Percentiles rank a stretch among this genome's conserved stretches.
Conservation (phyloP, 2,329 filamentous ascomycete species). For the Diaporthe sp. region DNA sequence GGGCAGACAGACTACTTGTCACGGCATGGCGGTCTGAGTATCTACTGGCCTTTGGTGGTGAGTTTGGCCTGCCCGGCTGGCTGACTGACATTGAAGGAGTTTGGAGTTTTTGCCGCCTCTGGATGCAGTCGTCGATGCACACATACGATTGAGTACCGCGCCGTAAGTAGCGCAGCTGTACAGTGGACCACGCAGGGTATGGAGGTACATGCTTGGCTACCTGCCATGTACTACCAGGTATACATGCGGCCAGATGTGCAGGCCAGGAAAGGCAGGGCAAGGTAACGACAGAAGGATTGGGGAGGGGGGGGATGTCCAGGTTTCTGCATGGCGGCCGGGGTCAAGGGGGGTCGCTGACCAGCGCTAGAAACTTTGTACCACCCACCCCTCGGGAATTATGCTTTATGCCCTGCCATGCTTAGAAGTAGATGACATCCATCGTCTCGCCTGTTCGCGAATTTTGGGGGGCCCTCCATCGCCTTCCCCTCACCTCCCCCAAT, state of each 20-base stretch:
- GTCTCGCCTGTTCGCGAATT: too few species aligned
- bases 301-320: background rate
- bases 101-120: background rate
- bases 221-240: background rate
- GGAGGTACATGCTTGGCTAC: background rate
- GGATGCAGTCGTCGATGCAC: background rate
- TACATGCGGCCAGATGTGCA: slow-evolving; percentile 1
- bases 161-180: background rate
- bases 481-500: too few species aligned
- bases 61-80: background rate
- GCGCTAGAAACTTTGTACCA: slow-evolving; percentile 41
- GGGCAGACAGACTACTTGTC: background rate
- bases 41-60: background rate
- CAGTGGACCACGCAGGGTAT: background rate
- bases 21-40: background rate
- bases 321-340: slow-evolving; percentile 33
- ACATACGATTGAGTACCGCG: background rate
- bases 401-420: slow-evolving; percentile 11
- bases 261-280: too few species aligned
- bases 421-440: background rate
- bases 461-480: too few species aligned
- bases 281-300: background rate
- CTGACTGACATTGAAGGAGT: background rate
- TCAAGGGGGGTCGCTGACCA: slow-evolving; percentile 17
- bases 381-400: slow-evolving; percentile 42